These are phyloP conservation scores for Monosporascus ibericus DNA, from an alignment of 2,329 filamentous ascomycete genomes.

Conservation along the genomic window DNA sequence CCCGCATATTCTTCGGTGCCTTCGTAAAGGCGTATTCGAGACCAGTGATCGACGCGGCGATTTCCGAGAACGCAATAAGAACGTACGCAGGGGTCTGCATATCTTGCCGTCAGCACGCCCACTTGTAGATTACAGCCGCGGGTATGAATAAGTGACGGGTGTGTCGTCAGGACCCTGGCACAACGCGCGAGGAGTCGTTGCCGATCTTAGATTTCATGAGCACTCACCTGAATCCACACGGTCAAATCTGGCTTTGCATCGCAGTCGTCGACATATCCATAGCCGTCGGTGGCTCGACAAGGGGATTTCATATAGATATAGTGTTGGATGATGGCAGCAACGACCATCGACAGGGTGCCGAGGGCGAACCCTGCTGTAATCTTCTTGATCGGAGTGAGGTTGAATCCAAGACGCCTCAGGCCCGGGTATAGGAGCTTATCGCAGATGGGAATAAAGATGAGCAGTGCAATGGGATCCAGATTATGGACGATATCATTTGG, in stretches of 20 bases:
- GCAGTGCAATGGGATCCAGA: slow-evolving; percentile 67
- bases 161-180: too few relatives aligned
- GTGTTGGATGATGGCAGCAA: slow-evolving; percentile 49
- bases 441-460: slow-evolving; percentile 68
- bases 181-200: too few relatives aligned
- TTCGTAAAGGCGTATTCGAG: slow-evolving; percentile 74
- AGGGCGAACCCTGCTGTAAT: slow-evolving; percentile 66
- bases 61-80: slow-evolving; percentile 43
- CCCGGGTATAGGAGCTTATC: slow-evolving; percentile 65
- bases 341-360: slow-evolving; percentile 55
- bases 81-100: slow-evolving; percentile 42
- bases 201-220: neutral
- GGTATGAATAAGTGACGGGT: too few relatives aligned
- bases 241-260: slow-evolving; percentile 37
- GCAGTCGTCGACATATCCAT: slow-evolving; percentile 39
- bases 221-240: slow-evolving; percentile 46
- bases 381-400: slow-evolving; percentile 70
- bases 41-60: slow-evolving; percentile 46
- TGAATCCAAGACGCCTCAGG: slow-evolving; percentile 56
- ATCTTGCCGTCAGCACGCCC: neutral
- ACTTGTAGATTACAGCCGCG: too few relatives aligned
- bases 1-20: slow-evolving; percentile 70
- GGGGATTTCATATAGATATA: slow-evolving; percentile 59
- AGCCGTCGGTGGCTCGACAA: slow-evolving; percentile 51
- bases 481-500: slow-evolving; percentile 76